Conservation (phyloP, 345 rosid genomes). For the Dovyalis caffra region DNA sequence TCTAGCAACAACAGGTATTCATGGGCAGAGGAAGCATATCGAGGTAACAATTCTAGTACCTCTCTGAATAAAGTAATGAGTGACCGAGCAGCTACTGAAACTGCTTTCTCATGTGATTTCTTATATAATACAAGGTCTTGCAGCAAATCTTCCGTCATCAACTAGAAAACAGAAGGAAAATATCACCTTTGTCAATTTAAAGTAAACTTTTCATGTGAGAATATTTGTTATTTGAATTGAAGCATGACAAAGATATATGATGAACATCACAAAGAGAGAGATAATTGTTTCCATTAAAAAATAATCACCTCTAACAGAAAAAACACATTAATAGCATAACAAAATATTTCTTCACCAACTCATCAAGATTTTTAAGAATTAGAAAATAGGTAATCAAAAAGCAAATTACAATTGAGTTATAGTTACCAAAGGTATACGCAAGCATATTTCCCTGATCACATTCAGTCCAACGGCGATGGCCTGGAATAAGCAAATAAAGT, state of each 20-base stretch:
- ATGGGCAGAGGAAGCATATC: constrained; percentile 4
- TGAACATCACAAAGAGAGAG: too few relatives aligned
- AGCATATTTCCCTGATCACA: constrained; percentile 84
- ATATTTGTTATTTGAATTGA: background rate
- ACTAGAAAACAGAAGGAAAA: constrained; percentile 42
- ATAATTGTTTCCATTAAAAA: too few relatives aligned
- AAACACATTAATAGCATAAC: too few relatives aligned
- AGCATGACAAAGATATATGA: background rate
- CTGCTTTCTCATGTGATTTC: constrained; percentile 85
- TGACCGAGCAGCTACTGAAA: constrained; percentile 86
- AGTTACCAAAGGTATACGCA: constrained; percentile 86
- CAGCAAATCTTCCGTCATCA: constrained; percentile 93
- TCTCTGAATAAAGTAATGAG: constrained; percentile 87
- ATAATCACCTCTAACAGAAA: too few relatives aligned
- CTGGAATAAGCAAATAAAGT: constrained; percentile 35
- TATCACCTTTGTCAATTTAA: background rate
- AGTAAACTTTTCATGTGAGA: background rate
- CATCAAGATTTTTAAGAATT: background rate
- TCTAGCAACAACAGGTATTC: background rate
- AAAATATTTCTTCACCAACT: background rate
- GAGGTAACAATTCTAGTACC: constrained; percentile 40
- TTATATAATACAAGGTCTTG: constrained; percentile 92
- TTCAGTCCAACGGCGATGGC: constrained; percentile 92
- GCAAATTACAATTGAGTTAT: background rate
- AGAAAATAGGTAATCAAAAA: constrained; percentile 2